phyloP scores from a whole-genome alignment of 129 eudicot species.

The Calendula officinalis region DNA sequence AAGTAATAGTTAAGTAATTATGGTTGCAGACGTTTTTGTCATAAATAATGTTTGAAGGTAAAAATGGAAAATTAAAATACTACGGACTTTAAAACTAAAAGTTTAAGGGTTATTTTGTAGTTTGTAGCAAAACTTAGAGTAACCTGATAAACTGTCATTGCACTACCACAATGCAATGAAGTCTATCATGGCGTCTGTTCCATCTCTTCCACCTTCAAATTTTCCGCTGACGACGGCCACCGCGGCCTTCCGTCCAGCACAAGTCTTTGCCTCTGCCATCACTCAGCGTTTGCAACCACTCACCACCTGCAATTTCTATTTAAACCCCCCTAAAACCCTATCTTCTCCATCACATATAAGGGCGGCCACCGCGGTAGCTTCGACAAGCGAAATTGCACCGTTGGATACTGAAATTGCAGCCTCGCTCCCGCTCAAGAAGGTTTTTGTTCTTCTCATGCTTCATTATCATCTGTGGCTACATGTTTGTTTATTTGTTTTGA shows the following conservation, averaged over 20 bases:
- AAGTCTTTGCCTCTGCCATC: background rate
- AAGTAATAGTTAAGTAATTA: too few relatives aligned
- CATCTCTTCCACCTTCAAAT: conserved; percentile 28
- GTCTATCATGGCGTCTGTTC: conserved; percentile 11
- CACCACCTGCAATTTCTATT: conserved; percentile 19
- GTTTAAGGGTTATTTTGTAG: too few relatives aligned
- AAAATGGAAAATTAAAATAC: too few relatives aligned
- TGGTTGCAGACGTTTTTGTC: too few relatives aligned
- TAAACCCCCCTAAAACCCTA: conserved; percentile 29
- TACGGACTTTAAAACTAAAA: background rate
- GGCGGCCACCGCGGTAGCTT: conserved; percentile 20
- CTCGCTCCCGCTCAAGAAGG: conserved; percentile 35
- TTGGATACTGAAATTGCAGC: background rate
- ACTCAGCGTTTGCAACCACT: conserved; percentile 18
- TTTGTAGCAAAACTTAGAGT: background rate
- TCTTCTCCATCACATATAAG: conserved; percentile 21
- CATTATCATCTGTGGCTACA: background rate
- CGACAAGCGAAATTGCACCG: conserved; percentile 23
- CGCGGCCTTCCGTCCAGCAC: conserved; percentile 6
- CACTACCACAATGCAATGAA: conserved; percentile 16
- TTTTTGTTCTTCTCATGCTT: conserved; percentile 13
- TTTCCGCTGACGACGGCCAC: conserved; percentile 26
- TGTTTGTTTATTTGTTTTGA: conserved; percentile 1
- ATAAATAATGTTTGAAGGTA: too few relatives aligned
- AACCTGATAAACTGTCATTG: conserved; percentile 22